Evolutionary conservation across 2,329 filamentous ascomycete genomes (phyloP).

Genomic region (Didymella pinodella): DNA sequence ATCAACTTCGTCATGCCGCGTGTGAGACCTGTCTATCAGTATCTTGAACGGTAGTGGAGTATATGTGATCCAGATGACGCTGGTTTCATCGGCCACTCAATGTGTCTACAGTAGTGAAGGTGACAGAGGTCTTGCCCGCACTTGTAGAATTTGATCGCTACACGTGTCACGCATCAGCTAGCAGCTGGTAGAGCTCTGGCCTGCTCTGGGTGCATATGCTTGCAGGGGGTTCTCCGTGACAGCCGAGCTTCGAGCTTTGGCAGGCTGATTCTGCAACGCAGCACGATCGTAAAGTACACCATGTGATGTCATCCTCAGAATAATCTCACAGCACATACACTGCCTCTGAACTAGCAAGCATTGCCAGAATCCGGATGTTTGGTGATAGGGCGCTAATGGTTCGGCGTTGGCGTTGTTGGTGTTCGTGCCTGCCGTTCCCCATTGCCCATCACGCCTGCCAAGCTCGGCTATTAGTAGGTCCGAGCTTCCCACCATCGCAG

Average conservation of each 20-base stretch:
- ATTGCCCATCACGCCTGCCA: conserved; percentile 18
- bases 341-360: background rate
- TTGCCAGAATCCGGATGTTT: background rate
- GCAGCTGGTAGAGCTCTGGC: background rate
- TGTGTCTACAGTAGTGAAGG: too few relatives aligned
- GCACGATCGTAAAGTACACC: background rate
- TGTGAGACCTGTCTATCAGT: background rate
- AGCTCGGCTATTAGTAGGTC: conserved; percentile 28
- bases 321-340: too few relatives aligned
- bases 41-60: background rate
- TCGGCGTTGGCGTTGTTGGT: background rate
- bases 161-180: background rate
- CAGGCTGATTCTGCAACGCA: background rate
- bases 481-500: conserved; percentile 27
- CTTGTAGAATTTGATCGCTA: background rate
- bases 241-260: background rate
- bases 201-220: background rate
- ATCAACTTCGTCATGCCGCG: conserved; percentile 35
- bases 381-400: background rate
- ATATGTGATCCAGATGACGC: background rate
- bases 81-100: background rate
- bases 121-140: background rate
- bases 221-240: conserved; percentile 1
- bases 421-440: background rate
- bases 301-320: background rate